phyloP scores from a whole-genome alignment of 1,284 basidiomycete species.

The Pascua sp. region DNA sequence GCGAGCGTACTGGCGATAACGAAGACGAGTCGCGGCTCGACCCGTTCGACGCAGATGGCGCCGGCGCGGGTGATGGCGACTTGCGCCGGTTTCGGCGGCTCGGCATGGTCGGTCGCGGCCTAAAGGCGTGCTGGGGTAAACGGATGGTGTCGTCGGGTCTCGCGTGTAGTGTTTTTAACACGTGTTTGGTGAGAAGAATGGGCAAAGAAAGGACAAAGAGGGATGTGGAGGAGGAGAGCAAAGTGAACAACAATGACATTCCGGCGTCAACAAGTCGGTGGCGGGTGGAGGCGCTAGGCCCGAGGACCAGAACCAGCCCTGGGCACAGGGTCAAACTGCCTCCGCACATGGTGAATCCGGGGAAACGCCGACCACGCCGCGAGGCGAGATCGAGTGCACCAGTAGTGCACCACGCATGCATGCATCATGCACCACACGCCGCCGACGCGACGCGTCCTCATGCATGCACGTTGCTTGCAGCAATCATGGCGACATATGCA shows the following conservation, averaged over 20 bases:
- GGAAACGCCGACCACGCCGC: too few species aligned
- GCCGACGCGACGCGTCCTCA: background rate
- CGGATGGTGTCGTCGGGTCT: background rate
- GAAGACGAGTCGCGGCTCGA: constrained; percentile 13
- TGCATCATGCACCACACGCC: too few species aligned
- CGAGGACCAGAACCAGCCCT: too few species aligned
- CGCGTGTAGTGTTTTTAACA: background rate
- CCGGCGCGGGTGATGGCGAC: constrained; percentile 10
- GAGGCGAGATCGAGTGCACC: too few species aligned
- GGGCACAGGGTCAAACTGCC: too few species aligned
- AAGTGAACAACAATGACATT: background rate
- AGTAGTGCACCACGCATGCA: too few species aligned
- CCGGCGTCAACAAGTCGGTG: too few species aligned
- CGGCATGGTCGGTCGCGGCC: constrained; percentile 1
- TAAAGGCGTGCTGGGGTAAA: background rate
- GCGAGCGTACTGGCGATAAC: constrained; percentile 13
- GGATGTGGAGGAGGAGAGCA: background rate
- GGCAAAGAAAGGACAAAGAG: background rate
- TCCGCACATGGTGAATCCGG: too few species aligned
- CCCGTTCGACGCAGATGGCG: constrained; percentile 1
- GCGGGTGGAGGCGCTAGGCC: too few species aligned
- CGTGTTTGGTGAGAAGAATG: background rate
- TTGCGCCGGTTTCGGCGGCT: constrained; percentile 10
- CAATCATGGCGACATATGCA: background rate
- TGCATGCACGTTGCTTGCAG: constrained; percentile 5